Base-by-base conservation (phyloP, 139 green algal genomes). In the Chlorella sp. region DNA sequence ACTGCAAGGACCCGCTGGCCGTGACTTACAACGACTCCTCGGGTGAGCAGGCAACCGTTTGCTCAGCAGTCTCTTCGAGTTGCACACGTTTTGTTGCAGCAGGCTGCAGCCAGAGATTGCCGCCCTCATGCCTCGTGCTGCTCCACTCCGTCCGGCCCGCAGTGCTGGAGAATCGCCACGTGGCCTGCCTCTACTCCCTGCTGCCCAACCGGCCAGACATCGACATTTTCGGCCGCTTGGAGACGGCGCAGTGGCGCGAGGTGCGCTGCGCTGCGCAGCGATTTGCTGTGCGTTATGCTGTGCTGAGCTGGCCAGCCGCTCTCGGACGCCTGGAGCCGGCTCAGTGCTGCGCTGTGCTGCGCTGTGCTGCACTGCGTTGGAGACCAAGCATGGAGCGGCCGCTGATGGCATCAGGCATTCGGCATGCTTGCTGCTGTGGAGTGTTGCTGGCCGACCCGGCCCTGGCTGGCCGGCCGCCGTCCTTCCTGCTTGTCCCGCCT, bases 11-110 rank as follows among this genome's bases (percentile, higher is more conserved):
- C 81, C 48, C 64, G 32, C 78, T 94, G 58, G 93, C 93, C 44
- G 88, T 67, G 20, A 83, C 84, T 22, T 96, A 96, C 88, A 96
- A 96, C 79, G 93, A 96, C 84, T 83, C 40, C 38, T 82, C 76
- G 30, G 76, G 76, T 82, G 58, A 44, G 73, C 11, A 22, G 6
- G n/a, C n/a, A n/a, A n/a, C n/a, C n/a, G n/a, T n/a, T n/a, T n/a
- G n/a, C n/a, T n/a, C n/a, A n/a, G n/a, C n/a, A n/a, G n/a, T n/a
- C n/a, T n/a, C n/a, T n/a, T n/a, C n/a, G n/a, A n/a, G n/a, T n/a
- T n/a, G n/a, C n/a, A n/a, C n/a, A n/a, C n/a, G n/a, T n/a, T n/a
- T n/a, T n/a, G n/a, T n/a, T n/a, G n/a, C n/a, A n/a, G n/a, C n/a
- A n/a, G n/a, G n/a, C n/a, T n/a, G n/a, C n/a, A n/a, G n/a, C n/a